A percentile compares a stretch with the other conserved stretches of the same genome.
Evolutionary conservation across 2,329 filamentous ascomycete genomes (phyloP).

Genomic region (Elsinoe australis): DNA sequence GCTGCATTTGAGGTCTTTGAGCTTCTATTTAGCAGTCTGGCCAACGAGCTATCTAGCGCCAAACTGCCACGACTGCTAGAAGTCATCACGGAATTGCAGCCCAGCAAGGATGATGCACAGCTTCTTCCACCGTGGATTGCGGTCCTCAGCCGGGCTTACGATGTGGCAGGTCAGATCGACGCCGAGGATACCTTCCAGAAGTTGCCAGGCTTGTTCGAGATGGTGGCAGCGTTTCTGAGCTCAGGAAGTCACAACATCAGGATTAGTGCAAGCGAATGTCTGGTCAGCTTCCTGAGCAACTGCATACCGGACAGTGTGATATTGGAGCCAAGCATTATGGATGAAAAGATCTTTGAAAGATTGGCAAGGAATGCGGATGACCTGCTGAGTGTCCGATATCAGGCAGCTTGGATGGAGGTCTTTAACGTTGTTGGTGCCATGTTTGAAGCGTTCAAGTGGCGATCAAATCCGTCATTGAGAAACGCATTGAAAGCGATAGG

Average conservation of each 20-base stretch:
- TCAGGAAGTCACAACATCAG: constrained; percentile 89
- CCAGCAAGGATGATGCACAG: constrained; percentile 87
- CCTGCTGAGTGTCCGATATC: constrained; percentile 81
- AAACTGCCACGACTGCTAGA: constrained; percentile 86
- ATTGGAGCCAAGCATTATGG: constrained; percentile 80
- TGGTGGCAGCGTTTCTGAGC: constrained; percentile 73
- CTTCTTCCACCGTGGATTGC: constrained; percentile 94
- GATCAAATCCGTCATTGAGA: constrained; percentile 67
- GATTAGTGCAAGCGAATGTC: constrained; percentile 85
- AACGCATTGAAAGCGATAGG: constrained; percentile 72
- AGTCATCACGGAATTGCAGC: constrained; percentile 84
- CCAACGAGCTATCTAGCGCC: constrained; percentile 74
- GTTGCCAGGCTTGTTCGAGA: constrained; percentile 72
- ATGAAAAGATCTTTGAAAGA: constrained; percentile 82
- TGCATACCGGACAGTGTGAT: constrained; percentile 79
- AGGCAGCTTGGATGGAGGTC: constrained; percentile 88
- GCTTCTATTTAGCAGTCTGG: constrained; percentile 88
- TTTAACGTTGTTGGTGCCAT: constrained; percentile 82
- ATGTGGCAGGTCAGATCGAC: constrained; percentile 81
- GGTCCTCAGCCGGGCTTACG: constrained; percentile 86
- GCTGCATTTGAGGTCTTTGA: constrained; percentile 96
- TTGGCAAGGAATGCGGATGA: constrained; percentile 64
- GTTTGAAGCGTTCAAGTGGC: constrained; percentile 82
- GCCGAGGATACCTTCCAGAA: constrained; percentile 89
- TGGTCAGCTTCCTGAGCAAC: constrained; percentile 87